A percentile compares a stretch with the other conserved stretches of the same genome.
Conservation (phyloP, 768 basidiomycete genomes). For the Multifurca ochricompacta region DNA sequence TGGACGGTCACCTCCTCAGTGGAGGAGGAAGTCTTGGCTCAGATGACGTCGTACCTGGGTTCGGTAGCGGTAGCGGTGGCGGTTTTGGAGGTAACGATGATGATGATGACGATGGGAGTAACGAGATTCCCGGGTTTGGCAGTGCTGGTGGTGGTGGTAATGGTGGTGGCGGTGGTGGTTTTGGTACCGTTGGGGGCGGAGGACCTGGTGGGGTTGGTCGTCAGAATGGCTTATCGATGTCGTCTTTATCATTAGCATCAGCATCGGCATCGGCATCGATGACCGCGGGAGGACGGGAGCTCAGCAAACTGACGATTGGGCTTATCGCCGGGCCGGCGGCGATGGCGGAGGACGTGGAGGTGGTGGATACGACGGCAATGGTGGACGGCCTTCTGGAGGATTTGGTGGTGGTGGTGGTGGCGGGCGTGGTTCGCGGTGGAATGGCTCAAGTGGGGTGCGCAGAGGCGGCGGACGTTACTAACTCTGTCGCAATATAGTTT, state of each 20-base stretch:
- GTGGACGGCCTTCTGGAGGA: slow-evolving; percentile 26
- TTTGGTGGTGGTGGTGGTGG: slow-evolving; percentile 28
- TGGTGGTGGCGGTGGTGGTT: not conserved
- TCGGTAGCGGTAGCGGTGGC: slow-evolving; percentile 33
- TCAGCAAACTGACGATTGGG: slow-evolving; percentile 12
- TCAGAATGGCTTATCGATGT: not conserved
- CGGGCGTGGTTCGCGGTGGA: slow-evolving; percentile 22
- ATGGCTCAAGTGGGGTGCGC: slow-evolving; percentile 5
- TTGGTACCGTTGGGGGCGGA: not conserved
- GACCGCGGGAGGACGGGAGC: not conserved
- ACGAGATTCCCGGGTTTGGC: not conserved
- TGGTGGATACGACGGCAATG: slow-evolving; percentile 28
- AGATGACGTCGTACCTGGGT: slow-evolving; percentile 36
- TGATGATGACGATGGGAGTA: not conserved
- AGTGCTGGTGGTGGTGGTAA: not conserved
- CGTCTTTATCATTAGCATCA: too few species aligned
- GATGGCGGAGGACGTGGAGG: slow-evolving; percentile 27
- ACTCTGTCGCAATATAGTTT: not conserved
- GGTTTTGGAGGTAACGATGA: slow-evolving; percentile 27
- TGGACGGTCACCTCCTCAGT: not conserved
- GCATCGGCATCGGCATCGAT: too few species aligned
- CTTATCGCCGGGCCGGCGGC: slow-evolving; percentile 23
- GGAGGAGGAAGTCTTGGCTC: slow-evolving; percentile 37
- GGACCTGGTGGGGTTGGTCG: not conserved
- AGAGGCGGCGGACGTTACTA: slow-evolving; percentile 12